Evolutionary conservation across 768 basidiomycete genomes (phyloP).

Genomic region (Coprinopsis cinerea): DNA sequence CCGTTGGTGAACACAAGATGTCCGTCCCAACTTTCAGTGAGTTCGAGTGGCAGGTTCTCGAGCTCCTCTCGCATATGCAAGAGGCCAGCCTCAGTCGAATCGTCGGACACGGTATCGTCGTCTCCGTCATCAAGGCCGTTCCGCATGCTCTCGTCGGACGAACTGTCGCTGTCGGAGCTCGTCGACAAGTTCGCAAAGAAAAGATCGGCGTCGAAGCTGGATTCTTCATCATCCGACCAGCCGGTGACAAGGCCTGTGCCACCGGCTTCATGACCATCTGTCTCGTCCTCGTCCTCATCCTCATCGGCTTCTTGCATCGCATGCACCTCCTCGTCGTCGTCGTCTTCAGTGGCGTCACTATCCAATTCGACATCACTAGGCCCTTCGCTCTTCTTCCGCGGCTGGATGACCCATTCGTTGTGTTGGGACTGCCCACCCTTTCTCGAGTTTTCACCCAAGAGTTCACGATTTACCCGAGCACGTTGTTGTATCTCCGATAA

Average conservation of each 20-base stretch:
- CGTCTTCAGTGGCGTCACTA: constrained; percentile 52
- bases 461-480: constrained; percentile 55
- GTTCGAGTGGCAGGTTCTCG: constrained; percentile 52
- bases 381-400: constrained; percentile 67
- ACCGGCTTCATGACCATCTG: constrained; percentile 20
- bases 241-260: constrained; percentile 56
- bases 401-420: constrained; percentile 63
- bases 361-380: constrained; percentile 61
- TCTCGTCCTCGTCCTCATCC: constrained; percentile 34
- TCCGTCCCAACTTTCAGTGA: constrained; percentile 72
- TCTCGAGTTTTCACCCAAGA: constrained; percentile 37
- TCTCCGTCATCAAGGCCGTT: constrained; percentile 35
- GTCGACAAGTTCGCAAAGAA: constrained; percentile 74
- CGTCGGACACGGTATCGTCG: constrained; percentile 30
- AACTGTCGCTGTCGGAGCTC: constrained; percentile 14
- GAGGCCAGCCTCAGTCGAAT: constrained; percentile 23
- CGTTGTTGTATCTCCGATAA: constrained; percentile 39
- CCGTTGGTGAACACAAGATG: constrained; percentile 69
- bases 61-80: constrained; percentile 25
- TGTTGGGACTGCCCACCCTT: constrained; percentile 28
- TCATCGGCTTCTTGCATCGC: constrained; percentile 32
- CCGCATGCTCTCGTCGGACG: constrained; percentile 25
- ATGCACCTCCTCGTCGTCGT: constrained; percentile 43
- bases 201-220: constrained; percentile 74
- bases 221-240: constrained; percentile 79